A percentile compares a stretch with the other conserved stretches of the same genome.
phyloP scores from a whole-genome alignment of 805 yeast species.

The Candida qinlingensis region DNA sequence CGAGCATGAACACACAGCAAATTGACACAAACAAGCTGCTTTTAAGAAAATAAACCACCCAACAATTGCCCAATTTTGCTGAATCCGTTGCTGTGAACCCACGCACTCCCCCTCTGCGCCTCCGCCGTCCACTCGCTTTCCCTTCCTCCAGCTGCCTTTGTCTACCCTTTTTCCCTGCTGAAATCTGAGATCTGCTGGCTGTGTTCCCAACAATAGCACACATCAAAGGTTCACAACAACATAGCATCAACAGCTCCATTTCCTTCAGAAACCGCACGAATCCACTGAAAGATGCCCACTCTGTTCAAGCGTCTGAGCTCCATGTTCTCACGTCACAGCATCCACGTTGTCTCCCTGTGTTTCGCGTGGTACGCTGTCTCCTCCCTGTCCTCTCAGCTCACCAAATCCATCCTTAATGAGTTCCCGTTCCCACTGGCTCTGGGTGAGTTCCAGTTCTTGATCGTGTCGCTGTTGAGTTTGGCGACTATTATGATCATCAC shows the following conservation, averaged over 20 bases:
- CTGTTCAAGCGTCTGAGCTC: background rate
- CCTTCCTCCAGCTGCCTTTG: background rate
- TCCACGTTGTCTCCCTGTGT: slow-evolving; percentile 30
- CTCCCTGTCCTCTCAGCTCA: slow-evolving; percentile 59
- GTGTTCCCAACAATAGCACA: background rate
- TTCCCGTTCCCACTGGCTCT: slow-evolving; percentile 59
- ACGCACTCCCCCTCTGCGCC: background rate
- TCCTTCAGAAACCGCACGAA: background rate
- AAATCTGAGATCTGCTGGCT: background rate
- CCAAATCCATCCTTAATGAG: slow-evolving; percentile 47
- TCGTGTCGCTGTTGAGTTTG: slow-evolving; percentile 41
- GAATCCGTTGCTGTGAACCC: background rate
- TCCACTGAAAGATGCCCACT: background rate
- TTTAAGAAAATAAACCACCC: background rate
- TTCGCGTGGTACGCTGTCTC: slow-evolving; percentile 58
- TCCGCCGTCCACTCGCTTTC: background rate
- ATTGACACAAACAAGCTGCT: background rate
- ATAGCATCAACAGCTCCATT: background rate
- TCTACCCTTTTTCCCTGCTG: background rate
- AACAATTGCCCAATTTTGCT: background rate
- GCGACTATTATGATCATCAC: slow-evolving; percentile 33
- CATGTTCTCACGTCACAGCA: slow-evolving; percentile 1
- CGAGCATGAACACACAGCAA: too few species aligned
- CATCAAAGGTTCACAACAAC: background rate
- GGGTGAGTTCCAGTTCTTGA: slow-evolving; percentile 58